Conservation (phyloP, 805 yeast species). For the Wickerhamomyces chambardii region DNA sequence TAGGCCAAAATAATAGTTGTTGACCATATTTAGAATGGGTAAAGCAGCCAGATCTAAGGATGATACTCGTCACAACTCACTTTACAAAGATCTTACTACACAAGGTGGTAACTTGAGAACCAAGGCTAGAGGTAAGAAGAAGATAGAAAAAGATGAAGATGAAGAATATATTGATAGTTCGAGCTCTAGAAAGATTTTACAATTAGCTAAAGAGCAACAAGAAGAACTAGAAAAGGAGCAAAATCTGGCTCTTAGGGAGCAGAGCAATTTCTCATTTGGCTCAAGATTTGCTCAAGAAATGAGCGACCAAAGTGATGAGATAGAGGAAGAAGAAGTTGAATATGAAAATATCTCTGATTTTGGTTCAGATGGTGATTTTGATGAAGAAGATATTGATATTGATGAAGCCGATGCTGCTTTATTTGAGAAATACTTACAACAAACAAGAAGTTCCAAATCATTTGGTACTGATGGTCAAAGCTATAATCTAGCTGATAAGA, state of each 20-base stretch:
- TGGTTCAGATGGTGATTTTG: constrained; percentile 36
- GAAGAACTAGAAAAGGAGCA: constrained; percentile 78
- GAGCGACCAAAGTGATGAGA: constrained; percentile 32
- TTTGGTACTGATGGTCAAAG: constrained; percentile 31
- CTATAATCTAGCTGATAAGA: constrained; percentile 82
- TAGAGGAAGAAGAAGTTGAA: constrained; percentile 24
- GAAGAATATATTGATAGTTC: constrained; percentile 73
- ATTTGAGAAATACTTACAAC: constrained; percentile 67
- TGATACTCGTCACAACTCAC: constrained; percentile 72
- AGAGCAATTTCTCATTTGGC: constrained; percentile 19
- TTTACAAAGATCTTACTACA: constrained; percentile 69
- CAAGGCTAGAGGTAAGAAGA: constrained; percentile 24
- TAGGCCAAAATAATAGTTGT: no score
- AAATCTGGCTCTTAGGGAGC: constrained; percentile 19
- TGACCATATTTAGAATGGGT: no score
- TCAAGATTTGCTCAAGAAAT: constrained; percentile 40
- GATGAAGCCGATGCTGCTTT: constrained; percentile 79
- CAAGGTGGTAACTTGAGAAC: constrained; percentile 62
- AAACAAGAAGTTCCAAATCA: constrained; percentile 21
- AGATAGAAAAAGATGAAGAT: constrained; percentile 31
- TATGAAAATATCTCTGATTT: constrained; percentile 38
- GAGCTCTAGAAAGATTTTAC: constrained; percentile 76
- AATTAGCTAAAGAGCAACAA: constrained; percentile 88
- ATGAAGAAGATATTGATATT: constrained; percentile 48
- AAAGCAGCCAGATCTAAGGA: constrained; percentile 45